phyloP scores from a whole-genome alignment of 1,284 basidiomycete species.

The Leccinum angustisporum region DNA sequence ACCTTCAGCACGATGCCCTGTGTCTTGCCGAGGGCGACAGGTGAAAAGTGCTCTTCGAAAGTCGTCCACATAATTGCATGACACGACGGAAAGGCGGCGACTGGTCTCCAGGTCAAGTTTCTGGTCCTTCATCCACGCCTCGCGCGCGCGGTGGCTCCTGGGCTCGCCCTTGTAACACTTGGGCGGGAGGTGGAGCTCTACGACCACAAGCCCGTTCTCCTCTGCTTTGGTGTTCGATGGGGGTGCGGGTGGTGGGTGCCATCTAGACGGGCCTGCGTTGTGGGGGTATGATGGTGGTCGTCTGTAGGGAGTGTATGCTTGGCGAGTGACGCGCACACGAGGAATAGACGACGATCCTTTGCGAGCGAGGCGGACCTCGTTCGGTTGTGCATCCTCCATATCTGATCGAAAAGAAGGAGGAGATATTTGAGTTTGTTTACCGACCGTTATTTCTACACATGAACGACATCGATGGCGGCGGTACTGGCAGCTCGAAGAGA shows the following conservation, averaged over 20 bases:
- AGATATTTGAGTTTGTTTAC: conserved; percentile 28
- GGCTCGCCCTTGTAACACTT: not conserved
- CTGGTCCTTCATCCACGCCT: conserved; percentile 9
- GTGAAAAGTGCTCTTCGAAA: conserved; percentile 12
- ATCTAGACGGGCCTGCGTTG: conserved; percentile 1
- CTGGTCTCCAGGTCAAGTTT: conserved; percentile 7
- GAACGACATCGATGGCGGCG: conserved; percentile 9
- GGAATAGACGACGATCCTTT: conserved; percentile 39
- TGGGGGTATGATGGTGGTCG: not conserved
- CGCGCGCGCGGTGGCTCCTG: not conserved
- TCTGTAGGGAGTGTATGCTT: not conserved
- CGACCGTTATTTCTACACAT: conserved; percentile 8
- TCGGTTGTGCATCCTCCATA: conserved; percentile 46
- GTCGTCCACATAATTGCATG: conserved; percentile 6
- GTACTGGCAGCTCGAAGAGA: conserved; percentile 16
- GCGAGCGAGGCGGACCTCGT: conserved; percentile 38
- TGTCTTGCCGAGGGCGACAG: conserved; percentile 5
- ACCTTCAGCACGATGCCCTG: conserved; percentile 11
- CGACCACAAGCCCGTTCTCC: not conserved
- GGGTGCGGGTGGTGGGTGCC: conserved; percentile 5
- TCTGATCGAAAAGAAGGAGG: not conserved
- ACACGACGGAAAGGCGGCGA: conserved; percentile 12
- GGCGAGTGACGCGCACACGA: conserved; percentile 20
- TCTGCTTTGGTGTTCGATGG: not conserved
- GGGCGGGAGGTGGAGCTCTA: not conserved